phyloP scores from a whole-genome alignment of 2,329 filamentous ascomycete genomes.

The Westerdykella sp. region DNA sequence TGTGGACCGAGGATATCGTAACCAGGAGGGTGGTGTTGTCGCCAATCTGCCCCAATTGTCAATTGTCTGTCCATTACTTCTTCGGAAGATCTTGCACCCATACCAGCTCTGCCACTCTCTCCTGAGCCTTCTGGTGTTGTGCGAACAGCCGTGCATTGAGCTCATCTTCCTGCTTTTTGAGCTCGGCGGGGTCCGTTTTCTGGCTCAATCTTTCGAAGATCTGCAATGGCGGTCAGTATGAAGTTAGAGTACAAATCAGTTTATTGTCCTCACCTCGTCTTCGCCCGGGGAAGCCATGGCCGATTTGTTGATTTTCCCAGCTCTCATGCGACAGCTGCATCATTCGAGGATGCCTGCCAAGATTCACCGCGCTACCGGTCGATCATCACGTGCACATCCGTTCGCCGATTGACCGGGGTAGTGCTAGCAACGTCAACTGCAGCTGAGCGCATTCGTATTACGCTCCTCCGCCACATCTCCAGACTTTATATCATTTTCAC shows the following conservation, averaged over 20 bases:
- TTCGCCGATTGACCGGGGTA: no score
- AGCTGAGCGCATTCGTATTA: no score
- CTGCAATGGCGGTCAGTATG: conserved; percentile 33
- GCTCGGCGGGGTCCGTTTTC: conserved; percentile 52
- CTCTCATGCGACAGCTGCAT: neutral
- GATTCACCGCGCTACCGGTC: neutral
- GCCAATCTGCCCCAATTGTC: conserved; percentile 51
- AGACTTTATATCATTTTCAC: no score
- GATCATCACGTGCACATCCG: no score
- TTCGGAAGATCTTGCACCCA: conserved; percentile 8
- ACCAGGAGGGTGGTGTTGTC: conserved; percentile 83
- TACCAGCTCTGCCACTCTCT: conserved; percentile 61
- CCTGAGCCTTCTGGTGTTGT: conserved; percentile 57
- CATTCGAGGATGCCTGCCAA: neutral
- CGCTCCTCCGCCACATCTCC: no score
- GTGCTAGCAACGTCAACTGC: no score
- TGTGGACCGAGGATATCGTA: conserved; percentile 75
- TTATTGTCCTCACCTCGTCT: conserved; percentile 41
- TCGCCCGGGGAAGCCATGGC: conserved; percentile 40
- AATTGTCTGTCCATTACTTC: neutral
- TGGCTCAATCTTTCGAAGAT: conserved; percentile 56
- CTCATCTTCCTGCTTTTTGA: conserved; percentile 55
- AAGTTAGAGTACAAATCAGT: neutral
- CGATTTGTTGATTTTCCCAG: neutral
- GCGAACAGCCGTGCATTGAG: conserved; percentile 53